These are phyloP conservation scores for Neonectria punicea DNA, from an alignment of 2,329 filamentous ascomycete genomes.

Conservation along the genomic window DNA sequence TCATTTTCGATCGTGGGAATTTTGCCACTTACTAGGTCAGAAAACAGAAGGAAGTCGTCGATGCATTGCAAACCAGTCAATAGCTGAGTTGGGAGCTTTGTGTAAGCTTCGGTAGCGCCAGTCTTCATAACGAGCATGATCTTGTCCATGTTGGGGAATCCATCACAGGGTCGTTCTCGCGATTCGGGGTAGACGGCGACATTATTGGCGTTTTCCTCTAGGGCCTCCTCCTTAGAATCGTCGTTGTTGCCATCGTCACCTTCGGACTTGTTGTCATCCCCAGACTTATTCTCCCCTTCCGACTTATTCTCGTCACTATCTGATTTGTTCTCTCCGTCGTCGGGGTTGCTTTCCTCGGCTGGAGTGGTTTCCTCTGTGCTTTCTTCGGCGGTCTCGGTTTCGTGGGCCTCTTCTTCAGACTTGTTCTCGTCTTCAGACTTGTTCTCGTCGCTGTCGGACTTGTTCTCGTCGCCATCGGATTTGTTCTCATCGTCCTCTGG, in stretches of 20 bases:
- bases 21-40: slow-evolving; percentile 56
- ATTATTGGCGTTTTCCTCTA: not conserved
- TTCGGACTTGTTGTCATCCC: slow-evolving; percentile 17
- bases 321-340: slow-evolving; percentile 4
- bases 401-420: slow-evolving; percentile 1
- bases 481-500: not conserved
- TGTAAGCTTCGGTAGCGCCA: slow-evolving; percentile 65
- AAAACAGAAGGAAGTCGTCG: slow-evolving; percentile 67
- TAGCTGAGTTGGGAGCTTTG: slow-evolving; percentile 65
- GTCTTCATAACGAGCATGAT: slow-evolving; percentile 68
- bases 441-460: not conserved
- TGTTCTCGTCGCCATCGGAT: not conserved
- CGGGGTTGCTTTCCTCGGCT: not conserved
- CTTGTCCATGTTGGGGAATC: slow-evolving; percentile 55
- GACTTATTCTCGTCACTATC: slow-evolving; percentile 8
- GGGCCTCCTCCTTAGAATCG: slow-evolving; percentile 15
- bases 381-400: not conserved
- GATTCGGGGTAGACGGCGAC: slow-evolving; percentile 21
- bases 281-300: not conserved
- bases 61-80: slow-evolving; percentile 64
- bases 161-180: slow-evolving; percentile 46
- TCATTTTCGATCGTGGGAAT: not conserved
- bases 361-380: not conserved
- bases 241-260: not conserved
- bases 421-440: not conserved